Evolutionary conservation across 2,329 filamentous ascomycete species (phyloP), one percentile per base, ranked within the genome.

Genomic region (Neofusicoccum sp.): DNA sequence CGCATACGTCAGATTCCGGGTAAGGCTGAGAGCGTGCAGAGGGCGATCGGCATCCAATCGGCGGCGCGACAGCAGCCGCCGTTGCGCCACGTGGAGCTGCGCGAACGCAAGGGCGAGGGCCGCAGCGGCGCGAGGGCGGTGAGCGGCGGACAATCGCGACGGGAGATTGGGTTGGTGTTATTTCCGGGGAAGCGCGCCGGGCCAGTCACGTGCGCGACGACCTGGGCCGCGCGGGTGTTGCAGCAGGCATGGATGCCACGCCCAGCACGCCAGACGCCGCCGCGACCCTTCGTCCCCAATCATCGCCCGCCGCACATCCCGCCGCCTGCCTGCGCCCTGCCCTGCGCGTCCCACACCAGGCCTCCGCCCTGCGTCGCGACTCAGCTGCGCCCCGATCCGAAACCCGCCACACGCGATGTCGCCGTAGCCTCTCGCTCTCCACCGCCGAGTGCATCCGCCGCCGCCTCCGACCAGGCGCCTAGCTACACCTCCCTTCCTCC

Each of bases 391-490:
- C 51, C 20, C 20, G 20, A 20, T 20, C 20, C 20, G 20, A 20
- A 20, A 20, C 20, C 20, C 20, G 20, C 20, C 20, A 20, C 20
- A 20, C 20, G 20, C 20, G 16, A 49, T 60, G 57, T 51, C 45
- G 57, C 57, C 44, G 30, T 49, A 60, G 57, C 44, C 40, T n/a
- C 33, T 38, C 43, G 33, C 45, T 26, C 45, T 24, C 57, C 26
- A 31, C 36, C 51, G 38, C 51, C 38, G 36, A 20, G 30, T 11
- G 24, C 51, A 24, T 43, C 38, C 51, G 12, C 24, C 45, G 28
- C 45, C n/a, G 11, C 7, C 51, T n/a, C 34, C 51, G 14, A 40
- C 20, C 40, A 43, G 14, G 24, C 36, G 1, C 41, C 34, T 41
- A 16, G n/a, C 45, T 47, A 6, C 31, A 28, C 28, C 34, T 31